Evolutionary conservation across 768 basidiomycete genomes (phyloP), one percentile per base, ranked within the genome.

Genomic region (Tremella mesenterica): DNA sequence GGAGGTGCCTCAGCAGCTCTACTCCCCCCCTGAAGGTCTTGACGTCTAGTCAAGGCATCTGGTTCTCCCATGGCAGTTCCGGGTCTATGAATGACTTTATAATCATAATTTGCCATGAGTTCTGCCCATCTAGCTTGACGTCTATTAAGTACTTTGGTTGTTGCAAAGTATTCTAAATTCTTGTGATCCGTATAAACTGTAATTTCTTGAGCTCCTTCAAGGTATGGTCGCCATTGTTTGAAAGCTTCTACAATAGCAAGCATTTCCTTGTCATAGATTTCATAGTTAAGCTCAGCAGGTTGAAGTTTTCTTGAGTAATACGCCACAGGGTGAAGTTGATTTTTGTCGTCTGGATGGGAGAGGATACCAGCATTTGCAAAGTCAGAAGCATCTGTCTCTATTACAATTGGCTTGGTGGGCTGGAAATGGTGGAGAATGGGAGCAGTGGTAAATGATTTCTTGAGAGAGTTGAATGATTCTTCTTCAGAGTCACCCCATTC

Each of bases 251-350:
- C 54, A 1, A 62, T 58, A 2, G 60, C 54, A 13, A 59, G 30
- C 14, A 58, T 48, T 34, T 62, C 60, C 43, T 56, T 49, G 29
- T 59, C 60, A 54, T 79, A 74, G n/a, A 78, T 75, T 12, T 78
- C 67, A 54, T 81, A 81, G 60, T 81, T 81, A 0, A 64, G 28
- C 59, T 82, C 75, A 0, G 76, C 63, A 0, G 53, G 23, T 8
- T 53, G 58, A 18, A 63, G 48, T 23, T 33, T 44, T 23, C 61
- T 23, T n/a, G 54, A 59, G 25, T 50, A 44, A 25, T 57, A 46
- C 5, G 48, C 58, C 5, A 63, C 43, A 18, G 61, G 61, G 39
- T 59, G 52, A 29, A 45, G 33, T 23, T 23, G n/a, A 12, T 9
- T 28, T 21, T 16, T n/a, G n/a, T n/a, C n/a, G n/a, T 46, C 29